Evolutionary conservation across 306 rosid species (phyloP).

Genomic region (Neltuma alba): DNA sequence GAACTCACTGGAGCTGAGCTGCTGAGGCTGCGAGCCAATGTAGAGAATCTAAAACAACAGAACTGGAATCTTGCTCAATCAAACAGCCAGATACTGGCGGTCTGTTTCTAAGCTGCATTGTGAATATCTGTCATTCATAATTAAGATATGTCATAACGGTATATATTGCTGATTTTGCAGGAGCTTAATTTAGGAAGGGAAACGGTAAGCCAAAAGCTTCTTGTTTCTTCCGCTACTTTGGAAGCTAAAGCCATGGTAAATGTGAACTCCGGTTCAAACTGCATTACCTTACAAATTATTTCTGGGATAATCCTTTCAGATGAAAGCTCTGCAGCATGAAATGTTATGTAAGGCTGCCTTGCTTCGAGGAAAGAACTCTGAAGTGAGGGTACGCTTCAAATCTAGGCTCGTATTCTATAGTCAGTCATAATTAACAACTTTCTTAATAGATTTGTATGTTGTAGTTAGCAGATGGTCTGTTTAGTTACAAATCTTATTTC

Average conservation of each 20-base stretch:
- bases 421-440: neutral
- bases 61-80: constrained; percentile 90
- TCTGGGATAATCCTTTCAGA: constrained; percentile 46
- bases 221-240: neutral
- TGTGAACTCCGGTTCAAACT: neutral
- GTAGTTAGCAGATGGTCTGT: neutral
- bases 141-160: neutral
- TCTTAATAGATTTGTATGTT: neutral
- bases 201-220: constrained; percentile 50
- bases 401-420: neutral
- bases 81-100: constrained; percentile 76
- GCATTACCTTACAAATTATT: neutral
- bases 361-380: constrained; percentile 50
- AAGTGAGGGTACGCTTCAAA: constrained; percentile 45
- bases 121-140: neutral
- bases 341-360: constrained; percentile 72
- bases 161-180: constrained; percentile 47
- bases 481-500: constrained; percentile 4
- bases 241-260: neutral
- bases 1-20: constrained; percentile 71
- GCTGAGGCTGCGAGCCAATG: constrained; percentile 55
- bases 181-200: constrained; percentile 84
- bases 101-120: constrained; percentile 26
- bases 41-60: constrained; percentile 80
- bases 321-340: constrained; percentile 74